A percentile compares a stretch with the other conserved stretches of the same genome.
phyloP scores from a whole-genome alignment of 768 basidiomycete species.

The Leccinum sublutescens region DNA sequence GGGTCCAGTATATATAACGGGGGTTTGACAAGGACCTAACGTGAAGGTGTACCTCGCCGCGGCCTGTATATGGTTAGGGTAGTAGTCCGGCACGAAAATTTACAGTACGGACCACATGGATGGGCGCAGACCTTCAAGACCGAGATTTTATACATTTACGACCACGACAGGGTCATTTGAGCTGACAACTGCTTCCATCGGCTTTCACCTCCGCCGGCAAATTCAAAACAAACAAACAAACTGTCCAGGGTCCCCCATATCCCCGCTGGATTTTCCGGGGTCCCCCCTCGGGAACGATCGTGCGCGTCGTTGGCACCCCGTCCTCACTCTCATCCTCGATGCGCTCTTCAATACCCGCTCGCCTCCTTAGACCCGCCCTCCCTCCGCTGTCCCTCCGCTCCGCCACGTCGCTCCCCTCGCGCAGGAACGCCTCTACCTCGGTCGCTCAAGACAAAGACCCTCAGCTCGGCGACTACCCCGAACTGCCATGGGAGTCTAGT shows the following conservation, averaged over 20 bases:
- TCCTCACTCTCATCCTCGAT: constrained; percentile 18
- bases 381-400: neutral
- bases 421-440: constrained; percentile 17
- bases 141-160: constrained; percentile 16
- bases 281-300: constrained; percentile 12
- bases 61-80: constrained; percentile 8
- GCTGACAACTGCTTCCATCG: constrained; percentile 8
- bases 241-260: constrained; percentile 23
- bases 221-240: constrained; percentile 1
- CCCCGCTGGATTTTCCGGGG: constrained; percentile 15
- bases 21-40: neutral
- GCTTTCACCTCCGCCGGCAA: constrained; percentile 12
- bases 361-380: constrained; percentile 16
- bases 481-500: constrained; percentile 63
- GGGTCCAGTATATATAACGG: constrained; percentile 22
- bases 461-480: constrained; percentile 70
- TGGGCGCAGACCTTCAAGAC: constrained; percentile 17
- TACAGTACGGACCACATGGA: constrained; percentile 16
- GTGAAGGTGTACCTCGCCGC: constrained; percentile 4
- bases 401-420: neutral
- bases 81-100: constrained; percentile 24
- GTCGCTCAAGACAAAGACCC: constrained; percentile 49
- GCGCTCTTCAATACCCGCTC: constrained; percentile 8
- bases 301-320: neutral
- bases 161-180: constrained; percentile 19